Conservation (phyloP, 176 grass and related monocot species). For the sorghum (Sorghum bicolor) region DNA sequence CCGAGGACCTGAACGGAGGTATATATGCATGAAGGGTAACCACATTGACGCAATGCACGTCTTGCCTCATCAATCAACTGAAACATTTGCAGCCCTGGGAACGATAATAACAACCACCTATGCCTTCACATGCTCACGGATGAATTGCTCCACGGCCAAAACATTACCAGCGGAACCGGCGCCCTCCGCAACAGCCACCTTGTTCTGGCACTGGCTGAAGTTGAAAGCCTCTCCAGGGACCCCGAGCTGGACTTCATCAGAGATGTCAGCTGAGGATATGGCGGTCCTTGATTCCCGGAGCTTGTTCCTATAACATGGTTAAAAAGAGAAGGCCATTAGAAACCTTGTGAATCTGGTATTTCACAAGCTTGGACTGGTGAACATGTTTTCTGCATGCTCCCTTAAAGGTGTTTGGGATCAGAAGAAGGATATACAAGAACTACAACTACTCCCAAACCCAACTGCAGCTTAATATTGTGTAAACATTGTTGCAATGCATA, state of each 20-base stretch:
- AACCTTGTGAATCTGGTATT: neutral
- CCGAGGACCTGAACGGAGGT: neutral
- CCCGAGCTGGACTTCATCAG: slow-evolving; percentile 64
- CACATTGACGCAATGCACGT: neutral
- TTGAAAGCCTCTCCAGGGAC: slow-evolving; percentile 62
- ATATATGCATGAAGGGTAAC: neutral
- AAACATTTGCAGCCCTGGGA: neutral
- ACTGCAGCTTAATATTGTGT: neutral
- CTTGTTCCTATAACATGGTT: slow-evolving; percentile 63
- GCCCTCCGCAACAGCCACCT: slow-evolving; percentile 64
- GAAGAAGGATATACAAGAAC: neutral
- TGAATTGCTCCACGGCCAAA: slow-evolving; percentile 56
- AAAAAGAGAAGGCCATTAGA: neutral
- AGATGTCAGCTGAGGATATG: slow-evolving; percentile 75
- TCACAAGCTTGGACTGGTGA: neutral
- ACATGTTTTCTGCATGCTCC: neutral
- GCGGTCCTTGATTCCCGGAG: slow-evolving; percentile 77
- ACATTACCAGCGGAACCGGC: slow-evolving; percentile 63
- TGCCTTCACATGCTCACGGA: slow-evolving; percentile 55
- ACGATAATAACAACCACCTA: neutral
- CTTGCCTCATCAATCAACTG: neutral
- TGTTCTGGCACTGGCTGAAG: slow-evolving; percentile 82
- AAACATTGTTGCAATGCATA: neutral
- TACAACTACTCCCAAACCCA: neutral
- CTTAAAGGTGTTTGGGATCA: neutral